Percentiles rank a stretch among this genome's conserved stretches.
These are phyloP conservation scores for Populus hybrid DNA, from an alignment of 441 rosid genomes.

Conservation along the genomic window DNA sequence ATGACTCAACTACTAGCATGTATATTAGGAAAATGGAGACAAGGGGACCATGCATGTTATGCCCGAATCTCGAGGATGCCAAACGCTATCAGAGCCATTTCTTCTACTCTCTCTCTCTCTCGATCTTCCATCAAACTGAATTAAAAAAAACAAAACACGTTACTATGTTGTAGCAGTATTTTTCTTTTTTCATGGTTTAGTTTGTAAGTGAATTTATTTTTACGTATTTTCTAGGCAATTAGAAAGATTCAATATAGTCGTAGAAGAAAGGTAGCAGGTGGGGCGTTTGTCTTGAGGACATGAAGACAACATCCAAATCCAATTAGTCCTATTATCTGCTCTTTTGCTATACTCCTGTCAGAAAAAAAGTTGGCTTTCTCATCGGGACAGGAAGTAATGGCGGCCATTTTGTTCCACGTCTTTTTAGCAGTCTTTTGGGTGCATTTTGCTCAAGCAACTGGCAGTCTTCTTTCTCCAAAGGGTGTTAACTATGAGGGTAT, in stretches of 20 bases:
- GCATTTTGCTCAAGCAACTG: slow-evolving; percentile 38
- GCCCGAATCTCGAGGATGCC: not conserved
- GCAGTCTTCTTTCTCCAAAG: slow-evolving; percentile 83
- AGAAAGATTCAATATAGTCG: not conserved
- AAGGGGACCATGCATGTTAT: not conserved
- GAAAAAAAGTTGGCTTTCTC: not conserved
- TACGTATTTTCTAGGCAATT: not conserved
- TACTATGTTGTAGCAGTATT: not conserved
- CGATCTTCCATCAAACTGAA: not conserved
- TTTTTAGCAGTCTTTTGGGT: slow-evolving; percentile 26
- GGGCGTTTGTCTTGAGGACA: not conserved
- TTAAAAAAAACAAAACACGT: no score
- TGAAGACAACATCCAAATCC: not conserved
- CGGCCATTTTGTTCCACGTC: slow-evolving; percentile 16
- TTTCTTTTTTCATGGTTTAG: no score
- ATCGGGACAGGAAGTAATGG: slow-evolving; percentile 9
- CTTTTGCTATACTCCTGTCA: not conserved
- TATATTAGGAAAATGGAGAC: not conserved
- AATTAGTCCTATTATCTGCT: not conserved
- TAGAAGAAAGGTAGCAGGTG: not conserved
- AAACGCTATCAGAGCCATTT: not conserved
- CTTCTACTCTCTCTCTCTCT: not conserved
- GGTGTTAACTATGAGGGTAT: slow-evolving; percentile 90
- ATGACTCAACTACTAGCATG: not conserved
- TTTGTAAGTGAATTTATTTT: no score